Evolutionary conservation across 345 rosid genomes (phyloP).

Genomic region (Kernera saxatilis): DNA sequence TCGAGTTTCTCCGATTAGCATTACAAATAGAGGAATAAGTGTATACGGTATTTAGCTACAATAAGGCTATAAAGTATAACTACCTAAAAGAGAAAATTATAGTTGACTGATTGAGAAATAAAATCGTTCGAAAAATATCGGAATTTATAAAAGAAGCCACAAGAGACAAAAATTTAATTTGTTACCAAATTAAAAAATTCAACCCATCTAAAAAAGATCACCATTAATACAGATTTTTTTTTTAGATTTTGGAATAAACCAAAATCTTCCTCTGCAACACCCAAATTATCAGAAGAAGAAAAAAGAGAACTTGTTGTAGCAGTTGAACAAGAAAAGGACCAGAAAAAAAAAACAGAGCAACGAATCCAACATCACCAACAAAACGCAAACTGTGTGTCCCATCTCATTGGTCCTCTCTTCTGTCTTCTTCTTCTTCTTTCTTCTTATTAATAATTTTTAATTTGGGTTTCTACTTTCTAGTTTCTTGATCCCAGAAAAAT

Average conservation of each 20-base stretch:
- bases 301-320: conserved; percentile 38
- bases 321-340: conserved; percentile 46
- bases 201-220: neutral
- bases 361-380: conserved; percentile 33
- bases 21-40: conserved; percentile 4
- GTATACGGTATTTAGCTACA: neutral
- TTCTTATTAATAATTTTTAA: neutral
- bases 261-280: conserved; percentile 13
- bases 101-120: conserved; percentile 4
- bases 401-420: conserved; percentile 9
- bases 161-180: neutral
- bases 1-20: neutral
- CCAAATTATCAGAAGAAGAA: neutral
- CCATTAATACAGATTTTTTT: neutral
- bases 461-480: neutral
- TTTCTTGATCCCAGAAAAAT: conserved; percentile 18
- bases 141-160: neutral
- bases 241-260: neutral
- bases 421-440: neutral
- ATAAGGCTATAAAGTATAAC: neutral
- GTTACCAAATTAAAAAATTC: neutral
- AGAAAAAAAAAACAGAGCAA: conserved; percentile 28
- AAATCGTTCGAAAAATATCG: neutral
- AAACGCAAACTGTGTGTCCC: conserved; percentile 28
- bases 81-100: conserved; percentile 7